phyloP scores from a whole-genome alignment of 2,329 filamentous ascomycete genomes.

The Alternaria longipes region DNA sequence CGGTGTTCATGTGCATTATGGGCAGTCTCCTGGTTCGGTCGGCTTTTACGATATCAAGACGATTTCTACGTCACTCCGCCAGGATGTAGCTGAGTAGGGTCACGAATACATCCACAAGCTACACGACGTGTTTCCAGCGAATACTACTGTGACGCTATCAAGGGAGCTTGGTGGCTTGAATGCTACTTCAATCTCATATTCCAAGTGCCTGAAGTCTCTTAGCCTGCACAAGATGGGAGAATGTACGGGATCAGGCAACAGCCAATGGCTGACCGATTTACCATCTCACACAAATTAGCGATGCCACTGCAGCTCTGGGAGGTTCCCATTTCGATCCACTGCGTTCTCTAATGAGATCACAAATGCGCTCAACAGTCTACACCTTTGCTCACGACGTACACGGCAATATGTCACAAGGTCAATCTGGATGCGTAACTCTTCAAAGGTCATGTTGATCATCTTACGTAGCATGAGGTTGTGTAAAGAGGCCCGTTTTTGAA shows the following conservation, averaged over 20 bases:
- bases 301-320: neutral
- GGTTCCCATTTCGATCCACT: neutral
- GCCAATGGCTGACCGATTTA: neutral
- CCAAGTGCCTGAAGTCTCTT: neutral
- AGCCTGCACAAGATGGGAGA: neutral
- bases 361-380: neutral
- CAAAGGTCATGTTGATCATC: neutral
- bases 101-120: constrained; percentile 47
- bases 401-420: no score
- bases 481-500: neutral
- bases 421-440: neutral
- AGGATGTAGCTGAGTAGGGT: constrained; percentile 49
- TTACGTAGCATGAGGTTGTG: neutral
- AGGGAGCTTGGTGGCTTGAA: constrained; percentile 3
- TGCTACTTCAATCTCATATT: constrained; percentile 2
- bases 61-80: constrained; percentile 48
- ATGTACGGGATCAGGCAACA: neutral
- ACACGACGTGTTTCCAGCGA: constrained; percentile 16
- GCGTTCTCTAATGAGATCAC: neutral
- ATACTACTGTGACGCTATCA: constrained; percentile 9
- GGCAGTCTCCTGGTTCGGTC: constrained; percentile 51
- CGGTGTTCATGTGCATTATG: constrained; percentile 55
- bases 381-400: neutral
- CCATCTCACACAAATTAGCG: neutral
- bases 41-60: constrained; percentile 51